phyloP scores from a whole-genome alignment of 345 rosid species.

The sweet orange (Citrus sinensis) region DNA sequence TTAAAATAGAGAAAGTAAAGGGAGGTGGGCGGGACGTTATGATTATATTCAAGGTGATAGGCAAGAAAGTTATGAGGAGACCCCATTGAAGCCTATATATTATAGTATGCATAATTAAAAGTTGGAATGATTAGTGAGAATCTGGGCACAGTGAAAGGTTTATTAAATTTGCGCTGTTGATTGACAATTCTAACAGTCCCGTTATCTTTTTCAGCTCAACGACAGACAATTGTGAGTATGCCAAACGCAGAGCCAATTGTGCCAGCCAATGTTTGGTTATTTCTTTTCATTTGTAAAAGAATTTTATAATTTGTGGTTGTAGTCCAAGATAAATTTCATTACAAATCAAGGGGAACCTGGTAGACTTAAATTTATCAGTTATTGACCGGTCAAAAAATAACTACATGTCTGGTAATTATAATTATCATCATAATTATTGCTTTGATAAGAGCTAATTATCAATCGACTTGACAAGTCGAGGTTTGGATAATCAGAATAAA shows the following conservation, averaged over 20 bases:
- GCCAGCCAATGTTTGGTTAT: no score
- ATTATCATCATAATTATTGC: background rate
- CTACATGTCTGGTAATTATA: background rate
- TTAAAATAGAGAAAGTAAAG: background rate
- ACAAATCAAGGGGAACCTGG: background rate
- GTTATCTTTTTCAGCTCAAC: background rate
- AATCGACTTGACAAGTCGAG: constrained; percentile 13
- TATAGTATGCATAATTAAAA: constrained; percentile 23
- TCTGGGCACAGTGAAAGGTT: constrained; percentile 20
- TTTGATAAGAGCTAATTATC: background rate
- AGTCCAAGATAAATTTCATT: no score
- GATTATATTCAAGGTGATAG: constrained; percentile 12
- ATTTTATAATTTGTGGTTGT: no score
- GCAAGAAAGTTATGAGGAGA: constrained; percentile 14
- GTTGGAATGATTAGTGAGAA: constrained; percentile 26
- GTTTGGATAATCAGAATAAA: constrained; percentile 6
- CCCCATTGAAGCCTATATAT: constrained; percentile 8
- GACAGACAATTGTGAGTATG: background rate
- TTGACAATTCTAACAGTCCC: background rate
- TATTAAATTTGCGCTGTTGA: background rate
- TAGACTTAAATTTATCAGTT: background rate
- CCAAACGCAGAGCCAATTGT: no score
- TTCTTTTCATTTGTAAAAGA: background rate
- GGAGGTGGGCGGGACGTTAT: background rate
- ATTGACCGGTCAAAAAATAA: constrained; percentile 17